These are phyloP conservation scores for Carpinus fangiana DNA, from an alignment of 306 rosid species.

Conservation along the genomic window DNA sequence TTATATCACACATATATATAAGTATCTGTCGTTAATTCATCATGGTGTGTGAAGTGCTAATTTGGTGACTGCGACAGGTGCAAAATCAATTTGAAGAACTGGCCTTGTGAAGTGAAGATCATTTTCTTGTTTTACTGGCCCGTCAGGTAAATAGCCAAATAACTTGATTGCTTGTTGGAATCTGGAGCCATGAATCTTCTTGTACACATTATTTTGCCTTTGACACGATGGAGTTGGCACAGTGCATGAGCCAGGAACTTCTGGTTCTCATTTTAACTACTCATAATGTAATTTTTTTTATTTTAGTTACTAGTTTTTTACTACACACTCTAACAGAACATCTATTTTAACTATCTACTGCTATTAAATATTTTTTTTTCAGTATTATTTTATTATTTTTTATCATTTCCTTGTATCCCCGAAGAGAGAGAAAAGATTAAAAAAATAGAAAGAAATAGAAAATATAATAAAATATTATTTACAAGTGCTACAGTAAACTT, in stretches of 20 bases:
- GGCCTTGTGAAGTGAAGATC: conserved; percentile 20
- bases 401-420: too few relatives aligned
- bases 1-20: background rate
- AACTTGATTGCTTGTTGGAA: background rate
- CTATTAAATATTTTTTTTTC: too few relatives aligned
- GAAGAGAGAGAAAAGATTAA: too few relatives aligned
- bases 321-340: too few relatives aligned
- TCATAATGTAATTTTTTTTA: too few relatives aligned
- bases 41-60: conserved; percentile 21
- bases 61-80: conserved; percentile 31
- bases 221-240: background rate
- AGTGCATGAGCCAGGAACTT: background rate
- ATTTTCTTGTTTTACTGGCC: background rate
- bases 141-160: background rate
- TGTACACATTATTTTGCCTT: background rate
- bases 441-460: too few relatives aligned
- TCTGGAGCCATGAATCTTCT: background rate
- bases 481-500: too few relatives aligned
- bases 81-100: conserved; percentile 25
- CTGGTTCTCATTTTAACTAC: too few relatives aligned
- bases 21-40: background rate
- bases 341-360: too few relatives aligned
- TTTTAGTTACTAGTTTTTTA: too few relatives aligned
- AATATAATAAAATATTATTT: too few relatives aligned
- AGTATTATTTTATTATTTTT: too few relatives aligned